phyloP scores from a whole-genome alignment of 148 eudicot genomes.

The Cornus suecica region DNA sequence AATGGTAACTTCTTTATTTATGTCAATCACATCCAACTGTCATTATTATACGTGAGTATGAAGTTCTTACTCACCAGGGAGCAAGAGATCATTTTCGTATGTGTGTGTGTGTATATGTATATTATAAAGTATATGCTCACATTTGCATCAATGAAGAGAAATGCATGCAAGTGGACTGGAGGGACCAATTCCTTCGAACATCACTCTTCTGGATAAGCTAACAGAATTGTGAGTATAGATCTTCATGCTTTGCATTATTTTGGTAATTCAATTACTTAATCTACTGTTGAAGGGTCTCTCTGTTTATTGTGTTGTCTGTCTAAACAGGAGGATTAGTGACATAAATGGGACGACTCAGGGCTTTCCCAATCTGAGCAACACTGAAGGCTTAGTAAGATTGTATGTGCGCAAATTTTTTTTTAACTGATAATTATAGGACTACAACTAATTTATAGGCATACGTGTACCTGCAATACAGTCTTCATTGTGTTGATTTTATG shows the following conservation, averaged over 20 bases:
- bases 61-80: too few relatives aligned
- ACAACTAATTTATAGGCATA: background rate
- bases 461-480: background rate
- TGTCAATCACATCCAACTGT: too few relatives aligned
- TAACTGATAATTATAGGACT: background rate
- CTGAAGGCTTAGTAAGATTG: conserved; percentile 34
- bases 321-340: conserved; percentile 73
- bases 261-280: background rate
- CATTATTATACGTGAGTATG: too few relatives aligned
- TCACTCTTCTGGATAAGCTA: conserved; percentile 44
- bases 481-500: conserved; percentile 19
- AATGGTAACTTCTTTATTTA: too few relatives aligned
- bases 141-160: conserved; percentile 47
- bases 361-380: conserved; percentile 47
- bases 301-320: conserved; percentile 8
- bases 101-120: too few relatives aligned
- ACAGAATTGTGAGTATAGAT: conserved; percentile 49
- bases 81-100: too few relatives aligned
- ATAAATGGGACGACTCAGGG: conserved; percentile 43
- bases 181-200: conserved; percentile 62
- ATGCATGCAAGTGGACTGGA: conserved; percentile 66
- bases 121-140: too few relatives aligned
- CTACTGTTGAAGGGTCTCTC: background rate
- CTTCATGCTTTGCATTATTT: background rate
- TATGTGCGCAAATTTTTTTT: conserved; percentile 19